These are phyloP conservation scores for Hericium erinaceus DNA, from an alignment of 768 basidiomycete genomes.

Conservation along the genomic window DNA sequence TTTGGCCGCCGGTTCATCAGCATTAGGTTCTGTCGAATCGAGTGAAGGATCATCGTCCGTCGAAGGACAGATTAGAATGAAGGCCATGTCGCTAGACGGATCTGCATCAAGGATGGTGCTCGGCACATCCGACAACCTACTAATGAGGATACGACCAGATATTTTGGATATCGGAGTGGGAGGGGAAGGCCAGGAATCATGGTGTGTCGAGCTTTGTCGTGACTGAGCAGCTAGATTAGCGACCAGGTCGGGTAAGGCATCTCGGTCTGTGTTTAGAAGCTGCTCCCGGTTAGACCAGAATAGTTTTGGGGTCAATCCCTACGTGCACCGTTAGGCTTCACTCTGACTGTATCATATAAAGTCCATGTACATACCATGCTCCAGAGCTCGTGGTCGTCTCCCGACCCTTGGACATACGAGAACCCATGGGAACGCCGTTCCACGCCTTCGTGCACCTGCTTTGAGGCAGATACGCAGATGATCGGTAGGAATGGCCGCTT, in stretches of 20 bases:
- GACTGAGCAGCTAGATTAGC: slow-evolving; percentile 10
- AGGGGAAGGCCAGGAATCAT: slow-evolving; percentile 6
- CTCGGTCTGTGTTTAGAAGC: slow-evolving; percentile 39
- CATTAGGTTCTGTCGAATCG: not conserved
- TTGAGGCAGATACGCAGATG: slow-evolving; percentile 82
- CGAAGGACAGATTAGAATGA: slow-evolving; percentile 21
- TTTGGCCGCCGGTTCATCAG: not conserved
- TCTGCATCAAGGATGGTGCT: not conserved
- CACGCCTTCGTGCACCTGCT: slow-evolving; percentile 47
- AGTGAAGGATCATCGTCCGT: not conserved
- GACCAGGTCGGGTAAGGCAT: slow-evolving; percentile 42
- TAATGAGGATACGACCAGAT: slow-evolving; percentile 33
- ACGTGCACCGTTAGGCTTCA: not conserved
- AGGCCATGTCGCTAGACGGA: slow-evolving; percentile 13
- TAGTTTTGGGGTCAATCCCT: slow-evolving; percentile 68
- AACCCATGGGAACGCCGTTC: slow-evolving; percentile 63
- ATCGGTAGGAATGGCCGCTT: slow-evolving; percentile 48
- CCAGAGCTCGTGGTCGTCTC: slow-evolving; percentile 94
- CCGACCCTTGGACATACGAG: slow-evolving; percentile 87
- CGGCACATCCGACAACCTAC: slow-evolving; percentile 24
- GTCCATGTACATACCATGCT: slow-evolving; percentile 42
- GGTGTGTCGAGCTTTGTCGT: not conserved
- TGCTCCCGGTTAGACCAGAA: slow-evolving; percentile 56
- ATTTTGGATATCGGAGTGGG: slow-evolving; percentile 28
- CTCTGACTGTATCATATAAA: not conserved